These are phyloP conservation scores for Aechmea fasciata DNA, from an alignment of 176 grass and related monocot genomes.

Conservation along the genomic window DNA sequence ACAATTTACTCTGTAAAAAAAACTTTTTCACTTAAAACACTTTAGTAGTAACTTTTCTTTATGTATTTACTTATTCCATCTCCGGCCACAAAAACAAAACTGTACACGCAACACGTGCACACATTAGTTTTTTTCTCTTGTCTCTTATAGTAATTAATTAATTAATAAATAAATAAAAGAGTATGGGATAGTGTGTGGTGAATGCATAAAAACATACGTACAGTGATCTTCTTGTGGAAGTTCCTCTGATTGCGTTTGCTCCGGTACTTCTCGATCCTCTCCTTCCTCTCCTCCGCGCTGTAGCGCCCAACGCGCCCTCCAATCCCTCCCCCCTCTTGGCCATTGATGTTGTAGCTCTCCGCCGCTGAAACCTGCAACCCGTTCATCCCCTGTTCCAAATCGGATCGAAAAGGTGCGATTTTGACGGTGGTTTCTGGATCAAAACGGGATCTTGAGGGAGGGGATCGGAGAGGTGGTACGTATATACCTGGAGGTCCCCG, in stretches of 20 bases:
- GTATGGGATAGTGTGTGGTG: background rate
- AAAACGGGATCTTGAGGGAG: background rate
- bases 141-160: background rate
- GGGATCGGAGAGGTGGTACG: background rate
- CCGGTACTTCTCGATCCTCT: conserved; percentile 74
- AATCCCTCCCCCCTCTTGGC: background rate
- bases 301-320: conserved; percentile 23
- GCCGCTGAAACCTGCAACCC: background rate
- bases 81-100: no score
- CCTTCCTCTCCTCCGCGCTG: conserved; percentile 67
- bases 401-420: background rate
- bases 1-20: no score
- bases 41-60: no score
- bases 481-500: conserved; percentile 72
- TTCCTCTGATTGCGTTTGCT: conserved; percentile 85
- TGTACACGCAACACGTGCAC: no score
- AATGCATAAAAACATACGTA: conserved; percentile 4
- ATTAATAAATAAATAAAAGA: background rate
- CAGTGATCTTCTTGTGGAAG: conserved; percentile 94
- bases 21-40: no score
- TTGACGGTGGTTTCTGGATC: background rate
- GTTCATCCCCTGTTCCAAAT: conserved; percentile 29
- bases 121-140: no score
- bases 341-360: background rate
- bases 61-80: no score